Conservation (phyloP, 176 grass and related monocot species). For the Themeda triandra region DNA sequence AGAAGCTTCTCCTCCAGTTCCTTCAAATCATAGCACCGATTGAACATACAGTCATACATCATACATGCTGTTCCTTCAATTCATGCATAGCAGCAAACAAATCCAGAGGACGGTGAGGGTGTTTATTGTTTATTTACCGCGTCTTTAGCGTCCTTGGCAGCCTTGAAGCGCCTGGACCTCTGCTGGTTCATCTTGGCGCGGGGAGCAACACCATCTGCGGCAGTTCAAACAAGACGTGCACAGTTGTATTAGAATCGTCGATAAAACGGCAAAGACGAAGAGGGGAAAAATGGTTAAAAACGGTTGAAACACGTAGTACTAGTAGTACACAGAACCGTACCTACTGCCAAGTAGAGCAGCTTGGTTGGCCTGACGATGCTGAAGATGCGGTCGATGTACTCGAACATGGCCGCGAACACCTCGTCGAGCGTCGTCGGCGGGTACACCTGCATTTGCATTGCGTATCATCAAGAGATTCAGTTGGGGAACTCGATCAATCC, state of each 20-base stretch:
- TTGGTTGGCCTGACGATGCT: slow-evolving; percentile 47
- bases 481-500: neutral
- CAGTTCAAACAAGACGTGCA: neutral
- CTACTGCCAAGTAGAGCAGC: slow-evolving; percentile 64
- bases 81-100: too few species aligned
- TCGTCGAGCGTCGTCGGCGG: slow-evolving; percentile 57
- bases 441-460: slow-evolving; percentile 10
- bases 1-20: slow-evolving; percentile 37
- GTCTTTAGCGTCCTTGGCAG: slow-evolving; percentile 59
- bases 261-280: too few species aligned
- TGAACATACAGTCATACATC: too few species aligned
- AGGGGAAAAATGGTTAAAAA: too few species aligned
- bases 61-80: neutral
- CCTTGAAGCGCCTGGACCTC: slow-evolving; percentile 52
- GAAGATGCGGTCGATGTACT: slow-evolving; percentile 53
- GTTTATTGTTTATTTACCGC: neutral
- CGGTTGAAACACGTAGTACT: neutral
- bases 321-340: neutral
- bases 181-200: slow-evolving; percentile 89
- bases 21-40: slow-evolving; percentile 20
- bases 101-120: too few species aligned
- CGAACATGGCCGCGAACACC: slow-evolving; percentile 57
- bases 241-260: too few species aligned
- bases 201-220: slow-evolving; percentile 69
- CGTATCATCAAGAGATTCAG: neutral